These are phyloP conservation scores for Peniophora sp. DNA, from an alignment of 1,284 basidiomycete genomes.

Conservation along the genomic window DNA sequence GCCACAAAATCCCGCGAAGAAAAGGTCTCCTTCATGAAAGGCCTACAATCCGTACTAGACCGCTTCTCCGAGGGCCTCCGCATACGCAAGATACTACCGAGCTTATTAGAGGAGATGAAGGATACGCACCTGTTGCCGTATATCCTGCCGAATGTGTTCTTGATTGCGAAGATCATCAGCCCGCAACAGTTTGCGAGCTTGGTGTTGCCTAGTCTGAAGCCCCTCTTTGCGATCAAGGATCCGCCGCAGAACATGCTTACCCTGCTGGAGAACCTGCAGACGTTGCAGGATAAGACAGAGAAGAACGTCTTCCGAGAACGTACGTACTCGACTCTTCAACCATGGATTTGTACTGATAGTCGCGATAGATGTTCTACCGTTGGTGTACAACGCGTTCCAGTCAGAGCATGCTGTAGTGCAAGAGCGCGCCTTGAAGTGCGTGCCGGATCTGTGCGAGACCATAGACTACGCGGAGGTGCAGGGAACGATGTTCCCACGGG, in stretches of 20 bases:
- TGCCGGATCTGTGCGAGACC: slow-evolving; percentile 86
- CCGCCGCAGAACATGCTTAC: slow-evolving; percentile 97
- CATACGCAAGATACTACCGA: not conserved
- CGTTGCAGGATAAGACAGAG: slow-evolving; percentile 88
- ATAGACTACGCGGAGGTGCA: slow-evolving; percentile 93
- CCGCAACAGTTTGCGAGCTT: slow-evolving; percentile 76
- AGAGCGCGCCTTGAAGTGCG: slow-evolving; percentile 80
- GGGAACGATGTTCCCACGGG: slow-evolving; percentile 77
- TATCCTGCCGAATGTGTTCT: slow-evolving; percentile 96
- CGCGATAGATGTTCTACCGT: slow-evolving; percentile 76
- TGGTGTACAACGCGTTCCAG: slow-evolving; percentile 93
- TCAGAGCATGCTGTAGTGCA: slow-evolving; percentile 88
- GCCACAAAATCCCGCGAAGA: slow-evolving; percentile 92
- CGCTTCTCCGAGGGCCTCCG: slow-evolving; percentile 66
- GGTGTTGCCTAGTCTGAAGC: slow-evolving; percentile 85
- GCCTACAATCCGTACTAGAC: slow-evolving; percentile 75
- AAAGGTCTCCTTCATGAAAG: slow-evolving; percentile 94
- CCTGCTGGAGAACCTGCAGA: slow-evolving; percentile 79
- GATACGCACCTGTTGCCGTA: slow-evolving; percentile 88
- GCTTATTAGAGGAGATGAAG: slow-evolving; percentile 64
- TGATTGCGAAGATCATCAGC: slow-evolving; percentile 75
- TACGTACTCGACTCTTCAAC: slow-evolving; percentile 31
- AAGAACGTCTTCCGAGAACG: slow-evolving; percentile 84
- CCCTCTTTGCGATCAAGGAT: slow-evolving; percentile 87
- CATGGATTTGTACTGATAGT: not conserved